Base-by-base conservation (phyloP, 176 grass and related monocot genomes). In the Paspalum vaginatum region DNA sequence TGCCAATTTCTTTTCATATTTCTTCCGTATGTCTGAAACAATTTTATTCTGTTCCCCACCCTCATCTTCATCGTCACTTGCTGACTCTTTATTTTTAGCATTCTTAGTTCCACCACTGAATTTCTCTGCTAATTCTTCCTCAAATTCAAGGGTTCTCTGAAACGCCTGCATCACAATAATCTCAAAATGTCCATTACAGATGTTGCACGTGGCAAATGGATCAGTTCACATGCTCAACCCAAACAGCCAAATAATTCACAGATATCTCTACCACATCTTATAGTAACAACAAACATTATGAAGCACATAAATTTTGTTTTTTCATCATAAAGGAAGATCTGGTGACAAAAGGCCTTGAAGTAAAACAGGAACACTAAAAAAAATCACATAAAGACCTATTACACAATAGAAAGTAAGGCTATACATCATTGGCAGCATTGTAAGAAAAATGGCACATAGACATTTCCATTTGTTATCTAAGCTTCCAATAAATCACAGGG, bases 101-200 rank as follows among this genome's bases (percentile, higher is more conserved):
- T 68, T 76, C 11, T 48, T 80, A 74, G 69, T 89, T 63, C 96
- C 96, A 76, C 92, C 96, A 84, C 96, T 91, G 81, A 99, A 99
- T 83, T 99, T 99, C 55, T 92, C 90, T 63, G 96, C 96, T 76
- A 99, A 84, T 75, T 99, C 96, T 87, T 99, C 96, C 74, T 99
- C 96, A 95, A 99, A 99, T 85, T 99, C 96, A 89, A 93, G 84
- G 39, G 96, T 99, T 74, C 96, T 89, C 73, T 99, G 96, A 50
- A 95, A 84, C 16, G 93, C 96, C 95, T 98, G 72, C 61, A 89
- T 72, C 77, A 26, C 50, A 82, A 70, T 51, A 40, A 65, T 77
- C 16, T 70, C 26, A 41, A 45, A 21, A 55, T 21, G 65, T 59
- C 81, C 11, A 63, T 41, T 77, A 22, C 56, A 78, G 2, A 76